Evolutionary conservation across 2,329 filamentous ascomycete species (phyloP).

Genomic region (Beauveria brongniartii): DNA sequence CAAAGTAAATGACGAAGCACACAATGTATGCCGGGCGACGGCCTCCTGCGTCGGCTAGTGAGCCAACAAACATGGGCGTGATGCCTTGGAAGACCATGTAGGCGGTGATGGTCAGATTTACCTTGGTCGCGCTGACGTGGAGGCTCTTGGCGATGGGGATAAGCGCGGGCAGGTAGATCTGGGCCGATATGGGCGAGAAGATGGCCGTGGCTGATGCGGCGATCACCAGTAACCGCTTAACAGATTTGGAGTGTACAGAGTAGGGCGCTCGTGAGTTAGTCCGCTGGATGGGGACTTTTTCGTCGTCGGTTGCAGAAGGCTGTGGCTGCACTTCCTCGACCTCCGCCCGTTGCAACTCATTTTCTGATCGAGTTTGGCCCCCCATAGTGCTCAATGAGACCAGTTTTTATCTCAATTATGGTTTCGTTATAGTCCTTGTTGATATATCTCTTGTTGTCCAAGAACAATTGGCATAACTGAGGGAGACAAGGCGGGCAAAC

Average conservation of each 20-base stretch:
- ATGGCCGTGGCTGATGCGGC: slow-evolving; percentile 30
- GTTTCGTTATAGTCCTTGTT: neutral
- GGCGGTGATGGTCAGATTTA: slow-evolving; percentile 46
- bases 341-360: neutral
- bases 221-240: slow-evolving; percentile 34
- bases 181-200: slow-evolving; percentile 38
- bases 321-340: neutral
- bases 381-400: neutral
- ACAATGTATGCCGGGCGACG: slow-evolving; percentile 46
- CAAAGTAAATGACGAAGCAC: slow-evolving; percentile 45
- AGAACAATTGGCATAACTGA: no score
- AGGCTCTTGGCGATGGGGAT: slow-evolving; percentile 40
- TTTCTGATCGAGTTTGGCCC: neutral
- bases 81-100: slow-evolving; percentile 56
- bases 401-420: neutral
- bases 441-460: neutral
- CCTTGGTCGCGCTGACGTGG: slow-evolving; percentile 30
- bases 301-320: neutral
- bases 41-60: slow-evolving; percentile 46
- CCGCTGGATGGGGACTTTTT: neutral
- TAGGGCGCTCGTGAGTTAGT: slow-evolving; percentile 20
- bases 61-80: slow-evolving; percentile 48
- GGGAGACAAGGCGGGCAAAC: no score
- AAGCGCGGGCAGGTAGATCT: slow-evolving; percentile 49
- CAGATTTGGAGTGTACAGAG: slow-evolving; percentile 30